Conservation (phyloP, 768 basidiomycete species). For the Russula sp. region DNA sequence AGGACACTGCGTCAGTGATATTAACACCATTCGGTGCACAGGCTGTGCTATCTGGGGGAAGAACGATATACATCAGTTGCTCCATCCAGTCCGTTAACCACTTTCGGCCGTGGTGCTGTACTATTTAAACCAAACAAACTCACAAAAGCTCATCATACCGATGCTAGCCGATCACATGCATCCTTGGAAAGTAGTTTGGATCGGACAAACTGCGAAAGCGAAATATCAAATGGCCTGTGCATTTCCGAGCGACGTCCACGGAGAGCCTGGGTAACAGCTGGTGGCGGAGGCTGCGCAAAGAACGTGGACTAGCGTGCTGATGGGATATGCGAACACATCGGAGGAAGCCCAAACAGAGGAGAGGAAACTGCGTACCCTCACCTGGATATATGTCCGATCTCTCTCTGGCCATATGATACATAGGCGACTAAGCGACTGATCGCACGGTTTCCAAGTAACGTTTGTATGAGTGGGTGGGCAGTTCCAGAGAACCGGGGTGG, state of each 20-base stretch:
- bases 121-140: background rate
- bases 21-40: background rate
- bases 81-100: background rate
- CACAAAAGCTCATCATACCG: background rate
- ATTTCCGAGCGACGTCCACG: too few relatives aligned
- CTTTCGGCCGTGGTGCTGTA: background rate
- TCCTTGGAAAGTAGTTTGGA: background rate
- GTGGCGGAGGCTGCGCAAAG: slow-evolving; percentile 8
- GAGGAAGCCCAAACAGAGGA: background rate
- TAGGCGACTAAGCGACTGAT: background rate
- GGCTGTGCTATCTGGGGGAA: background rate
- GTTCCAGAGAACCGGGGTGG: background rate
- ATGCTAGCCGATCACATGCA: background rate
- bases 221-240: background rate
- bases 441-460: background rate
- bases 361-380: background rate
- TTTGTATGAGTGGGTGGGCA: background rate
- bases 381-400: background rate
- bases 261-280: background rate
- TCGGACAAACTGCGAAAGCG: background rate
- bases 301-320: background rate
- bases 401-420: background rate
- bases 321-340: background rate
- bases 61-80: background rate
- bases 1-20: background rate